phyloP scores from a whole-genome alignment of 225 moss, liverwort and hornwort genomes.

The Rhytidiadelphus loreus region DNA sequence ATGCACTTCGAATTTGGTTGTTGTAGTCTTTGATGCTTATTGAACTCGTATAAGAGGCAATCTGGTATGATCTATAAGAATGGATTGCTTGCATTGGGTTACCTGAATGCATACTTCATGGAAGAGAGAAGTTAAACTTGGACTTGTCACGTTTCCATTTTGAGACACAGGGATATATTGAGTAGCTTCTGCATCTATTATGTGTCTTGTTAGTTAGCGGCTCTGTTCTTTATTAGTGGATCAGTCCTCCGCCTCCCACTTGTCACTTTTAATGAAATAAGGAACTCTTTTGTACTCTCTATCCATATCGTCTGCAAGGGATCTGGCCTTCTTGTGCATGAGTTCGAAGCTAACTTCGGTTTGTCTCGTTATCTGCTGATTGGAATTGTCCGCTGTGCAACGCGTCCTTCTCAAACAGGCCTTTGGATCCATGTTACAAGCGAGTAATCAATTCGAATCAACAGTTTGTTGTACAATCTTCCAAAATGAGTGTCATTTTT shows the following conservation, averaged over 20 bases:
- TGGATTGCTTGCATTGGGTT: not conserved
- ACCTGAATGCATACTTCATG: not conserved
- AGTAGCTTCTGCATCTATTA: not conserved
- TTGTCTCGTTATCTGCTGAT: not conserved
- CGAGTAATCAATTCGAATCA: not conserved
- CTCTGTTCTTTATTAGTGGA: not conserved
- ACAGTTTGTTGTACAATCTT: not conserved
- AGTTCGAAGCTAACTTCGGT: not conserved
- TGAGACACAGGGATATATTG: not conserved
- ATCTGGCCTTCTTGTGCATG: not conserved
- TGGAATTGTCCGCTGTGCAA: not conserved
- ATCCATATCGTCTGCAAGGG: not conserved
- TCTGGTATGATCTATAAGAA: not conserved
- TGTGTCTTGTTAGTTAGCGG: not conserved
- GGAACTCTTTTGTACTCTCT: not conserved
- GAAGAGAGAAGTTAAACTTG: not conserved
- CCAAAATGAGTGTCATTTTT: not conserved
- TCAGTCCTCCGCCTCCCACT: not conserved
- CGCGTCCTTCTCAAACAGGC: not conserved
- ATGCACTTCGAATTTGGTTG: not conserved
- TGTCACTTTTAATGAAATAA: conserved; percentile 8
- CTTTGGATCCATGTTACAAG: not conserved
- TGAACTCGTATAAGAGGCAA: not conserved
- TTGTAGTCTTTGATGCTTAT: not conserved
- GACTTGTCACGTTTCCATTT: not conserved